Percentiles rank a stretch among this genome's conserved stretches.
phyloP scores from a whole-genome alignment of 768 basidiomycete species.

The Kwoniella sp. region DNA sequence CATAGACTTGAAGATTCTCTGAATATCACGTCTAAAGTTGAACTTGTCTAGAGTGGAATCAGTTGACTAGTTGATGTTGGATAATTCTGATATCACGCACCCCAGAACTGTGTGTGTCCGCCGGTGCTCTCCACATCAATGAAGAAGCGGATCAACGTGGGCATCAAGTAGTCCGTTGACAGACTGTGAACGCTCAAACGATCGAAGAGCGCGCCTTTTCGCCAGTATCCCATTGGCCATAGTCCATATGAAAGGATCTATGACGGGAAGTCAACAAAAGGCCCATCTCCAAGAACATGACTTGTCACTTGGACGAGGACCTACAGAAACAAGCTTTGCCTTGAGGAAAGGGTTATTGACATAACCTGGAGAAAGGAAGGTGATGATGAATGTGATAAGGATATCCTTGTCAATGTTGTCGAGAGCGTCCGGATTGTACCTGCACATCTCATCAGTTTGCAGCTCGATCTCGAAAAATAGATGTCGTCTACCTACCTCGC shows the following conservation, averaged over 20 bases:
- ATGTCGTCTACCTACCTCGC: slow-evolving; percentile 65
- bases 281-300: not conserved
- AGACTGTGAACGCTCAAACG: slow-evolving; percentile 80
- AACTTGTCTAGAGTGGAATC: slow-evolving; percentile 10
- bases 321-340: slow-evolving; percentile 89
- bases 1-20: slow-evolving; percentile 80
- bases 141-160: slow-evolving; percentile 89
- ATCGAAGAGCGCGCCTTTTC: slow-evolving; percentile 67
- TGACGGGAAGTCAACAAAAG: not conserved
- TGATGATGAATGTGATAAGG: slow-evolving; percentile 80
- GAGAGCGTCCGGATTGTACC: slow-evolving; percentile 69
- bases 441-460: slow-evolving; percentile 14
- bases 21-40: slow-evolving; percentile 72
- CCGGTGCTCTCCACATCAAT: slow-evolving; percentile 98
- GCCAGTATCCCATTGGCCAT: slow-evolving; percentile 52
- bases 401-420: slow-evolving; percentile 83
- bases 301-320: slow-evolving; percentile 27
- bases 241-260: slow-evolving; percentile 53
- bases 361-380: slow-evolving; percentile 94
- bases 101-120: slow-evolving; percentile 97
- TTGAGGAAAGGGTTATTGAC: slow-evolving; percentile 99
- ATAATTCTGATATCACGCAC: slow-evolving; percentile 65
- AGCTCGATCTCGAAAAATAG: not conserved
- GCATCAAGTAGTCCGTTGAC: slow-evolving; percentile 85
- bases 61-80: slow-evolving; percentile 28